These are phyloP conservation scores for Plantago elongata DNA, from an alignment of 257 asterid genomes.

Conservation along the genomic window DNA sequence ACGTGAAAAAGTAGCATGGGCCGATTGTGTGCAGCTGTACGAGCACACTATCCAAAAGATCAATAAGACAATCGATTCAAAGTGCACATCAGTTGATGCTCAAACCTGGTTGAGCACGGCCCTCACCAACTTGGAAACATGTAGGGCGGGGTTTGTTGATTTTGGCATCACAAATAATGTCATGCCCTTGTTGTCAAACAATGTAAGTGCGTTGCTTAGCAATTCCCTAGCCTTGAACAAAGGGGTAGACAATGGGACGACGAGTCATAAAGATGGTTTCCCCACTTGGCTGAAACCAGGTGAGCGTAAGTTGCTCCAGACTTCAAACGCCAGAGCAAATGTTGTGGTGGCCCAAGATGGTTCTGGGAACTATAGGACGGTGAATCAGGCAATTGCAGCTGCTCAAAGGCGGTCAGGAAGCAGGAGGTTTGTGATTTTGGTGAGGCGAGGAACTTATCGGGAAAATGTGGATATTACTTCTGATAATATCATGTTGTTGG, in stretches of 20 bases:
- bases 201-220: slow-evolving; percentile 7
- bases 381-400: slow-evolving; percentile 38
- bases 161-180: neutral
- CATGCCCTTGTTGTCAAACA: slow-evolving; percentile 9
- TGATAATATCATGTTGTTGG: slow-evolving; percentile 22
- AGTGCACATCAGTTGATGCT: neutral
- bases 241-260: slow-evolving; percentile 11
- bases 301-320: slow-evolving; percentile 28
- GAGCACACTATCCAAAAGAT: slow-evolving; percentile 3
- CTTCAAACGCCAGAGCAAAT: slow-evolving; percentile 8
- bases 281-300: slow-evolving; percentile 28
- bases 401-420: slow-evolving; percentile 18
- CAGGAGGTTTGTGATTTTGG: slow-evolving; percentile 31
- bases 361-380: slow-evolving; percentile 34
- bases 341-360: slow-evolving; percentile 49
- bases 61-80: slow-evolving; percentile 13
- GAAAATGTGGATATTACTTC: slow-evolving; percentile 34
- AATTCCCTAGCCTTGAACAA: slow-evolving; percentile 11
- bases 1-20: slow-evolving; percentile 1
- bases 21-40: slow-evolving; percentile 16
- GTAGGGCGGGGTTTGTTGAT: slow-evolving; percentile 2
- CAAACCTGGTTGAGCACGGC: slow-evolving; percentile 25
- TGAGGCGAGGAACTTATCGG: slow-evolving; percentile 30
- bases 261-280: slow-evolving; percentile 20
- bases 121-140: slow-evolving; percentile 10